Percentiles rank a stretch among this genome's conserved stretches.
Conservation (phyloP, 179 eudicot genomes). For the Pouteria campechiana region DNA sequence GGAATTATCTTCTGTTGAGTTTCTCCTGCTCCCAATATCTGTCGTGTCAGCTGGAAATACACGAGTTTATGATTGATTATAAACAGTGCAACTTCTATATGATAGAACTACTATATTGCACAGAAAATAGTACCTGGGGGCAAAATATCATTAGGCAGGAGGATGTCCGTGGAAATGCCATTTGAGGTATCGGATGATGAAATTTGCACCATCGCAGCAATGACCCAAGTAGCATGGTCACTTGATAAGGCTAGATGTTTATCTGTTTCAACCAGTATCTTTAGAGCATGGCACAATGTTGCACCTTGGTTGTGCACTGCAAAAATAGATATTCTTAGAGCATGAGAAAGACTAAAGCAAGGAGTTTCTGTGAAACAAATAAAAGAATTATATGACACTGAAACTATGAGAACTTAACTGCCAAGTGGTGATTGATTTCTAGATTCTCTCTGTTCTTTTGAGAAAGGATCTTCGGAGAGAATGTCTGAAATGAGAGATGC, state of each 20-base stretch:
- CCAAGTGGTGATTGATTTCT: constrained; percentile 1
- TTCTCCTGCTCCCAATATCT: too few species aligned
- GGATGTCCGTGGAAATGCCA: constrained; percentile 1
- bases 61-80: too few species aligned
- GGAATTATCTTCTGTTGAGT: too few species aligned
- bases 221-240: constrained; percentile 5
- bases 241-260: constrained; percentile 9
- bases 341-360: neutral
- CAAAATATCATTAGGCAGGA: neutral
- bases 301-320: constrained; percentile 8
- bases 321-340: neutral
- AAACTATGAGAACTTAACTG: constrained; percentile 1
- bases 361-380: too few species aligned
- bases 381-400: too few species aligned
- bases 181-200: constrained; percentile 3
- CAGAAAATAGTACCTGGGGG: constrained; percentile 1
- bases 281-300: constrained; percentile 7
- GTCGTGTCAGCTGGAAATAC: too few species aligned
- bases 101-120: too few species aligned
- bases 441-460: neutral
- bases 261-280: constrained; percentile 13
- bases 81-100: too few species aligned
- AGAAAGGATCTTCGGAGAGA: constrained; percentile 2
- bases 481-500: constrained; percentile 8
- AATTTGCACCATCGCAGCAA: constrained; percentile 8